Percentiles rank a stretch among this genome's conserved stretches.
Evolutionary conservation across 176 grass and related monocot species (phyloP).

Genomic region (Thalia dealbata): DNA sequence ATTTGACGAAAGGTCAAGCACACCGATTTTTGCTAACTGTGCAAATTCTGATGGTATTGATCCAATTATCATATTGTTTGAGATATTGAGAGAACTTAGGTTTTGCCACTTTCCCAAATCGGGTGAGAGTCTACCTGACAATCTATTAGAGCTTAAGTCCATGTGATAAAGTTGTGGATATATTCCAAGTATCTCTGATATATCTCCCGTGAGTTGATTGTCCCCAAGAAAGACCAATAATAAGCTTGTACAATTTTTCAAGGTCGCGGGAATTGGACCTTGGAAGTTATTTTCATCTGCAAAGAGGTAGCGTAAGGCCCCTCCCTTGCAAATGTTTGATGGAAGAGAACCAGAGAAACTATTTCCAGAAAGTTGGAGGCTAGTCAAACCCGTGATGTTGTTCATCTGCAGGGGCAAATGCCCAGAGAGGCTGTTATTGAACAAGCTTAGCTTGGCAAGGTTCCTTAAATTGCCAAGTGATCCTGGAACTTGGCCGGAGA

Average conservation of each 20-base stretch:
- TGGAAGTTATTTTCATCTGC: background rate
- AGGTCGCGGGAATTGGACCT: background rate
- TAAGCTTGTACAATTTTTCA: background rate
- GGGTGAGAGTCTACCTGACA: slow-evolving; percentile 12
- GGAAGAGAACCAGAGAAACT: background rate
- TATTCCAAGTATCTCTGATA: background rate
- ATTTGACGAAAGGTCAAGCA: slow-evolving; percentile 20
- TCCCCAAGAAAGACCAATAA: background rate
- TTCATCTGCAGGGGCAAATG: background rate
- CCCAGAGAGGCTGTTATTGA: background rate
- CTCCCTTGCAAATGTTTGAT: background rate
- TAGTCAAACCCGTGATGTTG: background rate
- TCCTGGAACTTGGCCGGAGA: background rate
- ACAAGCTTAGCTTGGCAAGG: background rate
- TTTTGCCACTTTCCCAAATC: background rate
- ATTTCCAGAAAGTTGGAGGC: background rate
- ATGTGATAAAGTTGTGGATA: background rate
- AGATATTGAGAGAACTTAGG: background rate
- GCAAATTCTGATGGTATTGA: slow-evolving; percentile 23
- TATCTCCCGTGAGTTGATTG: background rate
- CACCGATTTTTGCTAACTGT: background rate
- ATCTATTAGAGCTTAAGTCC: background rate
- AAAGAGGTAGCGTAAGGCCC: background rate
- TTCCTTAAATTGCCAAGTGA: slow-evolving; percentile 1
- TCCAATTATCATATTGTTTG: slow-evolving; percentile 22